Percentiles rank a stretch among this genome's conserved stretches.
phyloP scores from a whole-genome alignment of 108 stramenopile species.

The Aurantiochytrium sp. region DNA sequence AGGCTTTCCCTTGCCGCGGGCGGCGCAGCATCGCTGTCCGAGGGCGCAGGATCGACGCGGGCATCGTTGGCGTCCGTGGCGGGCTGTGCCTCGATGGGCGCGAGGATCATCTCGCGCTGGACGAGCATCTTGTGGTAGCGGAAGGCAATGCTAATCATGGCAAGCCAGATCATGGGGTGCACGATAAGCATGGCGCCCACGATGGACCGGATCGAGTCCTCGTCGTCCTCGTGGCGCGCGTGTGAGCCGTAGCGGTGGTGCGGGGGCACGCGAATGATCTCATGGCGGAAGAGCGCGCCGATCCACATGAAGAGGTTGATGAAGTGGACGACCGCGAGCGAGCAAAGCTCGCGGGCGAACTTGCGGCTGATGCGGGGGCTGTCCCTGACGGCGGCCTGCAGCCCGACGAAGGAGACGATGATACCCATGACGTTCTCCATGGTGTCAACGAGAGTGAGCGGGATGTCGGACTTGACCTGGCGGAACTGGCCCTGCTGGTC shows the following conservation, averaged over 20 bases:
- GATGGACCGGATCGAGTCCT: not conserved
- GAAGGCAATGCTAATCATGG: not conserved
- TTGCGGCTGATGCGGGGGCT: not conserved
- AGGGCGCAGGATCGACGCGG: no score
- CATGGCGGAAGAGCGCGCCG: not conserved
- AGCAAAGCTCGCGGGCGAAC: not conserved
- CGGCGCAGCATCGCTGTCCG: no score
- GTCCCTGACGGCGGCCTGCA: not conserved
- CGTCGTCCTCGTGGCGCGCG: not conserved
- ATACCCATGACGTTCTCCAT: not conserved
- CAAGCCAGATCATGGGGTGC: constrained; percentile 16
- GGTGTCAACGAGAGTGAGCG: not conserved
- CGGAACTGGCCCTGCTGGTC: constrained; percentile 17
- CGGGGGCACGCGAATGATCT: not conserved
- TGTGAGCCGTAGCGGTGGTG: not conserved
- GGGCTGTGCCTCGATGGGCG: not conserved
- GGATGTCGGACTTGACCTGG: constrained; percentile 14
- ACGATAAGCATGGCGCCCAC: constrained; percentile 8
- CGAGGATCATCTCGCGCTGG: not conserved
- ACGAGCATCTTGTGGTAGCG: not conserved
- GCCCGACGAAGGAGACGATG: not conserved
- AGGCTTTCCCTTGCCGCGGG: no score
- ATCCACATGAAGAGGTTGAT: constrained; percentile 29
- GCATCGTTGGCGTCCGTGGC: no score
- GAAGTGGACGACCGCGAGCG: not conserved